Conservation (phyloP, 1,284 basidiomycete genomes). For the Cryptococcus sp. region DNA sequence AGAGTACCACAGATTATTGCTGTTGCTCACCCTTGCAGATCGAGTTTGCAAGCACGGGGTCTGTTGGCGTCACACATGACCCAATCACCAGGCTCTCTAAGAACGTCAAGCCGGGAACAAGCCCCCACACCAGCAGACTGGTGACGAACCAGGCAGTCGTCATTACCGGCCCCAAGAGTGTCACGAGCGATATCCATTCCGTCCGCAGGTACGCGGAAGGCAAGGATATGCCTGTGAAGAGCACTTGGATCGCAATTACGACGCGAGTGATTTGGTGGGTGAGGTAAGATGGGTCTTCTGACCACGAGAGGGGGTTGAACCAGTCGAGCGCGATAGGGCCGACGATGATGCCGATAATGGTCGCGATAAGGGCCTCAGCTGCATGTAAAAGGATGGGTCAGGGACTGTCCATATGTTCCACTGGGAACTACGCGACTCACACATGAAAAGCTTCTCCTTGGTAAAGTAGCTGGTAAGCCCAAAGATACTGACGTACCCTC, state of each 20-base stretch:
- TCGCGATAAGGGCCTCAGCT: constrained; percentile 92
- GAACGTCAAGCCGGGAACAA: constrained; percentile 82
- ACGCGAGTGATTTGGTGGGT: constrained; percentile 79
- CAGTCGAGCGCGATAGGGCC: constrained; percentile 39
- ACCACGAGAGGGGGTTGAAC: constrained; percentile 35
- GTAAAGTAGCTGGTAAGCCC: constrained; percentile 49
- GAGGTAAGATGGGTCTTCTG: constrained; percentile 17
- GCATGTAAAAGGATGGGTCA: constrained; percentile 52
- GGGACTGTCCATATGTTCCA: not conserved
- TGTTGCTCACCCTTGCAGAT: constrained; percentile 56
- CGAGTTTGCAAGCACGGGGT: constrained; percentile 80
- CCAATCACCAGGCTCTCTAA: constrained; percentile 81
- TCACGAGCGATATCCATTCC: constrained; percentile 81
- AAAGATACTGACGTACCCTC: constrained; percentile 44
- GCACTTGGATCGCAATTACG: constrained; percentile 92
- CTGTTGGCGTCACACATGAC: constrained; percentile 92
- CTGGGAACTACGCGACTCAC: constrained; percentile 21
- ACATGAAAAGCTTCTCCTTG: constrained; percentile 51
- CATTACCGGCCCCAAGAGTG: constrained; percentile 84
- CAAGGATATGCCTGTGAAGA: constrained; percentile 91
- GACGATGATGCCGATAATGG: constrained; percentile 88
- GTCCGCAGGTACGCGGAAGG: constrained; percentile 79
- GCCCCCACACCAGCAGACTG: constrained; percentile 73
- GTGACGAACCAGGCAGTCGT: constrained; percentile 77
- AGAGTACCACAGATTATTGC: no score